phyloP scores from a whole-genome alignment of 768 basidiomycete genomes.

The Postia placenta region DNA sequence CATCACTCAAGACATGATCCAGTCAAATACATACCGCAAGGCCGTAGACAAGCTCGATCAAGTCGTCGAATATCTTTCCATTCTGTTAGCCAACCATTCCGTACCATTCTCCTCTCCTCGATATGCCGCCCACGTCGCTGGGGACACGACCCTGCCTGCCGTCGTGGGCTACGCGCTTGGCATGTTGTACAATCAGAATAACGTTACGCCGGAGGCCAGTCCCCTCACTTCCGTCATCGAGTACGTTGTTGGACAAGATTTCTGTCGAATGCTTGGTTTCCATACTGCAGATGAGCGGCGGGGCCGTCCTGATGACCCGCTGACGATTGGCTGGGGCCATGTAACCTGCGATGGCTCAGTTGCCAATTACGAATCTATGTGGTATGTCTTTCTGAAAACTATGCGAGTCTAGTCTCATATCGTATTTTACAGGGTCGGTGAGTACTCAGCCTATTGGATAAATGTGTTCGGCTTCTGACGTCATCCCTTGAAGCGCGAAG shows the following conservation, averaged over 20 bases:
- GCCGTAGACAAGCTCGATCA: constrained; percentile 18
- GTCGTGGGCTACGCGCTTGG: constrained; percentile 19
- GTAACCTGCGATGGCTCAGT: constrained; percentile 38
- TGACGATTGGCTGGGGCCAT: constrained; percentile 32
- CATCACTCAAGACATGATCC: constrained; percentile 13
- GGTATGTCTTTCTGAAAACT: constrained; percentile 25
- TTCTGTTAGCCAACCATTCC: constrained; percentile 24
- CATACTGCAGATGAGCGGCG: constrained; percentile 25
- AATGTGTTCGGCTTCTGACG: too few species aligned
- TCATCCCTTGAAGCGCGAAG: constrained; percentile 31
- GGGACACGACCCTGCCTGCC: constrained; percentile 26
- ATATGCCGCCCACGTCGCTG: constrained; percentile 34
- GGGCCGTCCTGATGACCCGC: constrained; percentile 21
- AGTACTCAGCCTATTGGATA: too few species aligned
- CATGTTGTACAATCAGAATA: constrained; percentile 36
- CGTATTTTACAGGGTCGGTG: constrained; percentile 9
- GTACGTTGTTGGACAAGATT: constrained; percentile 31
- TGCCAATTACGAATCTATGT: constrained; percentile 44
- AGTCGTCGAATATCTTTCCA: constrained; percentile 11
- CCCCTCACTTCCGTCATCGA: constrained; percentile 34
- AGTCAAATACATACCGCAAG: constrained; percentile 16
- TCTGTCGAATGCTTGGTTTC: constrained; percentile 37
- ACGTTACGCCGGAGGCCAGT: constrained; percentile 33
- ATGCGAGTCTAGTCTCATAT: neutral
- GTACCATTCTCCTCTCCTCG: constrained; percentile 36